Conservation (phyloP, 257 asterid genomes). For the Primulina eburnea region DNA sequence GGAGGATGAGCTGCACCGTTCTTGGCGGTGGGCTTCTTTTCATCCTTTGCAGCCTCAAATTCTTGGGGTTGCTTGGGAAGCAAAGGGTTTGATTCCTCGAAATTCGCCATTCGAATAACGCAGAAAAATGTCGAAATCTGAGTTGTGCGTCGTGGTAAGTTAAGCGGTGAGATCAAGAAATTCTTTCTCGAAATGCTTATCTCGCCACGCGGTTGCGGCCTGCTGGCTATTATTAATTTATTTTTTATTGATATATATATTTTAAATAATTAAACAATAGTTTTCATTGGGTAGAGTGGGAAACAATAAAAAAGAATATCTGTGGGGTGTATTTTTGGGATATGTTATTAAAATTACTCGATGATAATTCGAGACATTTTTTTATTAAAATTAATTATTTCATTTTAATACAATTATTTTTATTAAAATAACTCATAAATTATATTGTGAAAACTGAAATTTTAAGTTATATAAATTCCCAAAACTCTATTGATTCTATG, state of each 20-base stretch:
- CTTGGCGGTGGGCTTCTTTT: slow-evolving; percentile 30
- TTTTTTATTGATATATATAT: neutral
- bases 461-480: too few species aligned
- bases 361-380: too few species aligned
- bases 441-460: too few species aligned
- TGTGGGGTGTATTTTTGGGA: too few species aligned
- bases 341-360: too few species aligned
- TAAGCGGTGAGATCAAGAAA: slow-evolving; percentile 21
- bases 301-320: too few species aligned
- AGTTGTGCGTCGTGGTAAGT: neutral
- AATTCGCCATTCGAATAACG: slow-evolving; percentile 31
- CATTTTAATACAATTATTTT: too few species aligned
- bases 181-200: slow-evolving; percentile 22
- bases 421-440: too few species aligned
- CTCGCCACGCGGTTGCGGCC: slow-evolving; percentile 21
- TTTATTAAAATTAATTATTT: too few species aligned
- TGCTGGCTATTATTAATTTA: neutral
- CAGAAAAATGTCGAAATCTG: neutral
- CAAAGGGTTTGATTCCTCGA: slow-evolving; percentile 33
- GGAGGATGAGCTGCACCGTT: slow-evolving; percentile 30
- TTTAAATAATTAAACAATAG: too few species aligned
- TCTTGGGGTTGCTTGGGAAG: slow-evolving; percentile 35
- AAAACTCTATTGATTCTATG: too few species aligned
- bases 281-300: too few species aligned
- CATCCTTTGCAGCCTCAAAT: slow-evolving; percentile 25